Base-by-base conservation (phyloP, 768 basidiomycete genomes). In the Lactarius evosmus region DNA sequence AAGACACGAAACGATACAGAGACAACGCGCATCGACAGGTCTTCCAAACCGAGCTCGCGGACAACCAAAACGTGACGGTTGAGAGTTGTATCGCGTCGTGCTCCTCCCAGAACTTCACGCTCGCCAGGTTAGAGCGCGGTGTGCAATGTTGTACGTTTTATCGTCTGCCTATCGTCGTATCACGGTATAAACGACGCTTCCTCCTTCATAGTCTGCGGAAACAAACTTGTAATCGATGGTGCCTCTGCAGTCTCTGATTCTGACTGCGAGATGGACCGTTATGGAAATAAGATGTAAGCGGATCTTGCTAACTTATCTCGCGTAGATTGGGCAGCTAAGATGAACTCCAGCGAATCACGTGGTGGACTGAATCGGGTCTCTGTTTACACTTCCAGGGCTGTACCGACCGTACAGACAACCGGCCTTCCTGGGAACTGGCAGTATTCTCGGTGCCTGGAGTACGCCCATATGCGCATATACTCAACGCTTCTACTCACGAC, bases 331-430 rank as follows among this genome's bases (percentile, higher is more conserved):
- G 52, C 14, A 16, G 46, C 49, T 54, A 62, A 58, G 64, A 27
- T 29, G 17, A 16, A 36, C 61, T 34, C 52, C 63, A 87, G 85
- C 14, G 79, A 87, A 71, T 82, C 84, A 46, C 92, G 90, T 66
- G 91, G 89, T 71, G 91, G 85, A 6, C 82, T 85, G 1, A 85
- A 86, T 69, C 80, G 83, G n/a, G 69, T 92, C 30, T 89, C 88
- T 0, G 81, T 90, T 17, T 92, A 91, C 69, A 78, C 82, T 0
- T 78, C 82, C 0, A 81, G 73, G 11, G 76, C 88, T 0, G 80
- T 90, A 14, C 89, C 90, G 4, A 74, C 76, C 0, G 70, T 79
- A 2, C 81, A 83, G 67, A 85, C 76, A 7, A 83, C 82, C 2
- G 76, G 73, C 66, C 80, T 93, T 34, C 87, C 88, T 4, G 84